A percentile compares a stretch with the other conserved stretches of the same genome.
Evolutionary conservation across 2,329 filamentous ascomycete species (phyloP).

Genomic region (Aspergillus novofumigatus): DNA sequence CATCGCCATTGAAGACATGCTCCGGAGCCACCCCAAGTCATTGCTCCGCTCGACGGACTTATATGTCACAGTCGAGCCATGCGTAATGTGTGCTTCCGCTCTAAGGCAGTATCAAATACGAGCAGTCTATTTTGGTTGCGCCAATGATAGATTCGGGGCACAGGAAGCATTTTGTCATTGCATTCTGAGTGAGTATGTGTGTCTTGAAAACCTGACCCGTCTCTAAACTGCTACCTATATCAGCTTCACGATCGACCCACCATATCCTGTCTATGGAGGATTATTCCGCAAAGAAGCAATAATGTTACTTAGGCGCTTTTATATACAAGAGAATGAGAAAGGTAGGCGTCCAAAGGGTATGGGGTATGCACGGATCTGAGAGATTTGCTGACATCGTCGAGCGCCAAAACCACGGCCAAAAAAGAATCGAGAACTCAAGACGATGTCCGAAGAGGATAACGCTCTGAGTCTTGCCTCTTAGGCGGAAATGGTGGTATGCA

Average conservation of each 20-base stretch:
- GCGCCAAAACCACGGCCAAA: conserved; percentile 63
- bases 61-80: conserved; percentile 97
- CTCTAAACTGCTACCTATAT: conserved; percentile 7
- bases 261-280: conserved; percentile 80
- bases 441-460: conserved; percentile 44
- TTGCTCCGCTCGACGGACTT: conserved; percentile 72
- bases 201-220: conserved; percentile 5
- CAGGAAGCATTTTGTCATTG: conserved; percentile 85
- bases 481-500: background rate
- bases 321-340: conserved; percentile 95
- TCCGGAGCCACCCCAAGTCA: conserved; percentile 60
- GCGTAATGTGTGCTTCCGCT: conserved; percentile 96
- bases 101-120: conserved; percentile 83
- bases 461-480: conserved; percentile 1
- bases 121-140: conserved; percentile 89
- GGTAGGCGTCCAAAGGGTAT: conserved; percentile 48
- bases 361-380: background rate
- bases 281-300: conserved; percentile 91
- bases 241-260: conserved; percentile 68
- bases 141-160: conserved; percentile 98
- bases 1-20: conserved; percentile 69
- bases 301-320: conserved; percentile 85
- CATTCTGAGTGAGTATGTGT: conserved; percentile 64
- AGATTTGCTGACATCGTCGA: conserved; percentile 23
- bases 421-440: conserved; percentile 61